phyloP scores from a whole-genome alignment of 441 rosid species.

The Corymbia calophylla region DNA sequence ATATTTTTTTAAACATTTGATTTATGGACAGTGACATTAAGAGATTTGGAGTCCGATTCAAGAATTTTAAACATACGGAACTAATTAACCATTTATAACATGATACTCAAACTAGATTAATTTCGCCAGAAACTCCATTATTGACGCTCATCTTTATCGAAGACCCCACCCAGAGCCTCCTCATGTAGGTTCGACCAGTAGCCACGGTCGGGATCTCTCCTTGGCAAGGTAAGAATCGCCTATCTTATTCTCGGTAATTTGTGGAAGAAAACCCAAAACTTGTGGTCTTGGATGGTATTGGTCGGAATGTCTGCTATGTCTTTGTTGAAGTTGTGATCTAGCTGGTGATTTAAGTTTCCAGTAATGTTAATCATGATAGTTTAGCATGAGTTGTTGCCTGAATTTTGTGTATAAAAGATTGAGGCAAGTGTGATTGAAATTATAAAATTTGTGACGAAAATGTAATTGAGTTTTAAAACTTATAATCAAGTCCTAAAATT shows the following conservation, averaged over 20 bases:
- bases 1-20: background rate
- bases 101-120: no score
- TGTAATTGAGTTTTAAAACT: rapidly evolving
- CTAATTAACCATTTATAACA: background rate
- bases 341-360: background rate
- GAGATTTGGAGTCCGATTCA: no score
- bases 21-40: no score
- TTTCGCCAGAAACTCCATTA: no score
- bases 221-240: background rate
- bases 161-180: background rate
- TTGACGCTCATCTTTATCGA: rapidly evolving
- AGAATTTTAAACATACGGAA: background rate
- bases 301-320: background rate
- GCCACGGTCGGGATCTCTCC: background rate
- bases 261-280: background rate
- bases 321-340: background rate
- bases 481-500: rapidly evolving
- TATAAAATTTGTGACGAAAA: rapidly evolving
- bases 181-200: rapidly evolving
- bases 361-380: background rate
- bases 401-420: rapidly evolving
- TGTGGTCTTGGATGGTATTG: background rate
- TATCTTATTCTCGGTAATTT: background rate
- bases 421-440: rapidly evolving
- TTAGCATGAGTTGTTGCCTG: background rate